Base-by-base conservation (phyloP, 1,284 basidiomycete species). In the Phlebopus sp. region DNA sequence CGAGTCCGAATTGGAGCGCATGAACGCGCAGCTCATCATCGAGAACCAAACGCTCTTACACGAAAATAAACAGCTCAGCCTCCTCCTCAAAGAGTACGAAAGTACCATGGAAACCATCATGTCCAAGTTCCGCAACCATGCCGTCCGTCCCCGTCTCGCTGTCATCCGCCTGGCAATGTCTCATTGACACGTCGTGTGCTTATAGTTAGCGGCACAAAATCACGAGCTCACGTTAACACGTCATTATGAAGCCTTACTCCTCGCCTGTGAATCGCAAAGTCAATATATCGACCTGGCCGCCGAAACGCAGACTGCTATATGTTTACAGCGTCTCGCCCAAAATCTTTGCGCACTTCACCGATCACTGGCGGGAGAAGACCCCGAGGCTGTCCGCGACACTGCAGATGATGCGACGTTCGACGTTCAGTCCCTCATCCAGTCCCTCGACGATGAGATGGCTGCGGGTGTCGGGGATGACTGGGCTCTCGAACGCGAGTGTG, bases 41-140 rank as follows among this genome's bases (percentile, higher is more conserved):
- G 97, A 99, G 71, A 98, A 98, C 66, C 94, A 97, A 63, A 79
- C 83, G 0, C 74, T 99, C 1, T 75, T 90, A 42, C 87, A 97
- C 56, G 96, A 99, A 69, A 97, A 98, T 73, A 93, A 91, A 67
- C 93, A 97, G 65, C 78, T 98, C 25, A 88, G 87, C 50, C 65
- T 81, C 21, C 75, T 99, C 21, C 73, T 99, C 49, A 94, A 94
- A 59, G 97, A 99, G 69, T 96, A 97, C 65, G 96, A 99, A 67
- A 77, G 79, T 52, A 97, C 95, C 1, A 80, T 99, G 70, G 95
- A 98, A 63, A 93, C 86, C 30, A 90, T 99, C 64, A 98, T 99
- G 96, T 74, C 82, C 50, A 97, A 97, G 71, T 98, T 98, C 67
- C 81, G 95, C 44, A 87, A 86, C 53, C 90, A 97, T 61, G 84